Conservation (phyloP, 352 stramenopile species). For the Phytophthora palmivora region DNA sequence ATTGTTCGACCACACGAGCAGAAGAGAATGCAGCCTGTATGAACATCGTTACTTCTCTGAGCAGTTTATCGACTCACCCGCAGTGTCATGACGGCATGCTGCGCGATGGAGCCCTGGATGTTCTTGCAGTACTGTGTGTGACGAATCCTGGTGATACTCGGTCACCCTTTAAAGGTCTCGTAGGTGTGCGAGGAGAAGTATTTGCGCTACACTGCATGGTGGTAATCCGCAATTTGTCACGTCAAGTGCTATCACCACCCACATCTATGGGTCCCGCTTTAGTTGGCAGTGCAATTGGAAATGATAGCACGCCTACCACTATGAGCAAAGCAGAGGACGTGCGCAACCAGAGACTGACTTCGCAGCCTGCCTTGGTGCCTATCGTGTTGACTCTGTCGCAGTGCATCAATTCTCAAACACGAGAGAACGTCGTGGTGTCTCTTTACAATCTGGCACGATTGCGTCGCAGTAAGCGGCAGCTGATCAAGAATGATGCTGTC, state of each 20-base stretch:
- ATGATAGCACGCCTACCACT: too few relatives aligned
- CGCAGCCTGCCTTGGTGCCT: constrained; percentile 58
- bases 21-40: constrained; percentile 53
- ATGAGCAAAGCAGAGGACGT: constrained; percentile 51
- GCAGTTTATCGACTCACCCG: constrained; percentile 65
- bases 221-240: constrained; percentile 72
- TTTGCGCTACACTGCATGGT: constrained; percentile 76
- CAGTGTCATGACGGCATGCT: constrained; percentile 80
- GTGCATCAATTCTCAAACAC: constrained; percentile 53
- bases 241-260: constrained; percentile 32
- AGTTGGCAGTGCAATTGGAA: constrained; percentile 8
- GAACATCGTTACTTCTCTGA: constrained; percentile 73
- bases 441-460: constrained; percentile 72
- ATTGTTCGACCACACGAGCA: constrained; percentile 25
- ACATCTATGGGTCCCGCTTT: background rate
- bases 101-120: constrained; percentile 72
- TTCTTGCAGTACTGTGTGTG: constrained; percentile 51
- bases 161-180: constrained; percentile 63
- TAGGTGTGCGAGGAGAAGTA: constrained; percentile 65
- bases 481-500: constrained; percentile 85
- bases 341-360: constrained; percentile 59
- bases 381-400: constrained; percentile 67
- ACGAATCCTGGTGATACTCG: constrained; percentile 51
- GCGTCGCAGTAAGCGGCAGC: constrained; percentile 60
- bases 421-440: constrained; percentile 71